phyloP scores from a whole-genome alignment of 108 stramenopile species.

The Cyclotella kingstonii region DNA sequence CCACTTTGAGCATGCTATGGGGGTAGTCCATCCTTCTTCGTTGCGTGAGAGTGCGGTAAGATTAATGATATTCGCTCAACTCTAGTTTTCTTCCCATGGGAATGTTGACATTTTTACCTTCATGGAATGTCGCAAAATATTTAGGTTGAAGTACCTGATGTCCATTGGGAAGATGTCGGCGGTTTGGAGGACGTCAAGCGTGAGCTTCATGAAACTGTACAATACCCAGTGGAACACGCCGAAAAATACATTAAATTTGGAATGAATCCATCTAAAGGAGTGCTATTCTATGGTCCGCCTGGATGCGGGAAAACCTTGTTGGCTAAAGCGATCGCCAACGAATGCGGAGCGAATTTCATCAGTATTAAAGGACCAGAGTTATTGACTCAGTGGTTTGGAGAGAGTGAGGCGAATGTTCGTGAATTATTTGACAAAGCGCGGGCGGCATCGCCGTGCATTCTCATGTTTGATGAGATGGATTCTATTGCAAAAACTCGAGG shows the following conservation, averaged over 20 bases:
- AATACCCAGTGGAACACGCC: slow-evolving; percentile 97
- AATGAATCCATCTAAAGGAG: slow-evolving; percentile 94
- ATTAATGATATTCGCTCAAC: slow-evolving; percentile 10
- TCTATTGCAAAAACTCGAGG: slow-evolving; percentile 99
- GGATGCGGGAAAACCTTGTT: slow-evolving; percentile 99
- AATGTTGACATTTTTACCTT: too few species aligned
- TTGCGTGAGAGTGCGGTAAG: slow-evolving; percentile 94
- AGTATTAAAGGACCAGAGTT: slow-evolving; percentile 99
- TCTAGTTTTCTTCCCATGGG: slow-evolving; percentile 3
- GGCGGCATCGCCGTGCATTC: slow-evolving; percentile 97
- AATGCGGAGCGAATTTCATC: slow-evolving; percentile 99
- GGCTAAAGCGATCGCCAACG: slow-evolving; percentile 99
- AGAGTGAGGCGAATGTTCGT: slow-evolving; percentile 98
- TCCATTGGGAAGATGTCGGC: slow-evolving; percentile 98
- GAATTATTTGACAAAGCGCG: slow-evolving; percentile 99
- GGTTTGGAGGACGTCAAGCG: slow-evolving; percentile 98
- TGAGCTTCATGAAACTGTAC: slow-evolving; percentile 98
- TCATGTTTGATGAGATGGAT: slow-evolving; percentile 99
- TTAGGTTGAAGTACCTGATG: slow-evolving; percentile 88
- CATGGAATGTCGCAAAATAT: too few species aligned
- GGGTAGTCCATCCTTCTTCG: slow-evolving; percentile 86
- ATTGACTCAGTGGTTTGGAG: slow-evolving; percentile 98
- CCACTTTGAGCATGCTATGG: slow-evolving; percentile 91
- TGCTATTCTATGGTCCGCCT: slow-evolving; percentile 98
- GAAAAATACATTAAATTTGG: slow-evolving; percentile 97